Conservation (phyloP, 805 yeast species). For the Yarrowia sp. region DNA sequence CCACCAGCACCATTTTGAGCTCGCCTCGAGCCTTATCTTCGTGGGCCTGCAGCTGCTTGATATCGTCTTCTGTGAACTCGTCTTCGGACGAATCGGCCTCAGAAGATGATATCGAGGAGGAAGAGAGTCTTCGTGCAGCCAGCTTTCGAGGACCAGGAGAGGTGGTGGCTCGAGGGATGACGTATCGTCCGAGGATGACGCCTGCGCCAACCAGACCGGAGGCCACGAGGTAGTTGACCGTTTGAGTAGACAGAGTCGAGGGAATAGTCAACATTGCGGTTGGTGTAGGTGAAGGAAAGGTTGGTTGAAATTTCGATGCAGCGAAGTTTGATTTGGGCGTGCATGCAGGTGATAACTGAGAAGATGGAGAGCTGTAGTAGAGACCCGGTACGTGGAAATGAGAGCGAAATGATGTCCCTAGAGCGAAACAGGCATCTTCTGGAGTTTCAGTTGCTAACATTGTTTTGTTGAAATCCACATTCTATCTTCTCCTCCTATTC, state of each 20-base stretch:
- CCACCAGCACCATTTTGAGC: constrained; percentile 73
- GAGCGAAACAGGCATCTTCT: too few relatives aligned
- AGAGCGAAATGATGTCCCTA: too few relatives aligned
- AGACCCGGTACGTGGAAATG: too few relatives aligned
- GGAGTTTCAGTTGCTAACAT: too few relatives aligned
- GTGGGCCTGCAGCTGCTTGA: constrained; percentile 27
- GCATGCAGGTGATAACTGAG: neutral
- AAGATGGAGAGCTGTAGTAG: too few relatives aligned
- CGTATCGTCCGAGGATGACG: constrained; percentile 29
- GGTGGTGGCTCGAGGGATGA: constrained; percentile 19
- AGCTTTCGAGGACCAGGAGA: constrained; percentile 15
- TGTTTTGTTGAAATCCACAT: too few relatives aligned
- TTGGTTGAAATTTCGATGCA: constrained; percentile 4
- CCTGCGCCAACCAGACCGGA: constrained; percentile 35
- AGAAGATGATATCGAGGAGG: constrained; percentile 31
- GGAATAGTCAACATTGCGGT: constrained; percentile 22
- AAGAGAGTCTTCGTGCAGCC: constrained; percentile 4
- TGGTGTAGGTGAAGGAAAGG: neutral
- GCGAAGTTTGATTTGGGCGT: constrained; percentile 12
- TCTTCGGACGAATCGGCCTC: constrained; percentile 37
- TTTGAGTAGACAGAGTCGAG: constrained; percentile 21
- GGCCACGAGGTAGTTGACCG: constrained; percentile 29
- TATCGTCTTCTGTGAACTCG: constrained; percentile 34
- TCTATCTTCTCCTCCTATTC: too few relatives aligned
- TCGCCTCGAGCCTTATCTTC: constrained; percentile 35